These are phyloP conservation scores for Xylaria sp. DNA, from an alignment of 2,329 filamentous ascomycete genomes.

Conservation along the genomic window DNA sequence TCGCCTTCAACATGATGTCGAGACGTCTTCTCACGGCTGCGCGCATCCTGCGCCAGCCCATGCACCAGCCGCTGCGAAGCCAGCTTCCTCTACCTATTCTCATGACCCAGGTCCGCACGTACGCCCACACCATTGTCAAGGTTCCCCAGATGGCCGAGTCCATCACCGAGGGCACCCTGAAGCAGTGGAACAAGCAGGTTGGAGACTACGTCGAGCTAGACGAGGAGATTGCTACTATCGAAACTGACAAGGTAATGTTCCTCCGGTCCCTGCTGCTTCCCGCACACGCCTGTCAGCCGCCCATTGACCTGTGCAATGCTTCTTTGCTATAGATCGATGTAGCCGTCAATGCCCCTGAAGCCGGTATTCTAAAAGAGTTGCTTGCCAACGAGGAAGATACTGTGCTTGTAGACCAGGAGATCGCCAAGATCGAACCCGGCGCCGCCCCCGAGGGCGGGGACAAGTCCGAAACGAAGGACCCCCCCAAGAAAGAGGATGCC, in stretches of 20 bases:
- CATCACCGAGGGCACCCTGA: constrained; percentile 95
- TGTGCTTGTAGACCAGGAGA: constrained; percentile 91
- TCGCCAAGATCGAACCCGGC: constrained; percentile 86
- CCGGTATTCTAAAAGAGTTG: constrained; percentile 91
- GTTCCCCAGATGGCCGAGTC: constrained; percentile 99
- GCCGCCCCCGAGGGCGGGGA: constrained; percentile 68
- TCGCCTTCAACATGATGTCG: constrained; percentile 48
- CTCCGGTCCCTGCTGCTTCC: background rate
- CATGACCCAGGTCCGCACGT: constrained; percentile 68
- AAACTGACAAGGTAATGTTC: constrained; percentile 88
- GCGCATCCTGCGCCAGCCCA: constrained; percentile 53
- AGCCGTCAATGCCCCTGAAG: constrained; percentile 90
- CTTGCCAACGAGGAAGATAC: constrained; percentile 95
- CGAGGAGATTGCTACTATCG: constrained; percentile 98
- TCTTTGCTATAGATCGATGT: constrained; percentile 81
- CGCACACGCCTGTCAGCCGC: constrained; percentile 6
- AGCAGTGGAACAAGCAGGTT: constrained; percentile 92
- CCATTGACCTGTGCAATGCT: constrained; percentile 21
- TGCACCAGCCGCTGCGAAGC: constrained; percentile 57
- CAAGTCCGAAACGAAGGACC: constrained; percentile 69
- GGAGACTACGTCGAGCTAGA: constrained; percentile 95
- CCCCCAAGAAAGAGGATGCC: constrained; percentile 62
- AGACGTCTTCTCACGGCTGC: constrained; percentile 54
- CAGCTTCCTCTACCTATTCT: constrained; percentile 60
- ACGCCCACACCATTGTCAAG: constrained; percentile 88